Percentiles rank a stretch among this genome's conserved stretches.
These are phyloP conservation scores for Wickerhamomyces queroliae DNA, from an alignment of 805 yeast genomes.

Conservation along the genomic window DNA sequence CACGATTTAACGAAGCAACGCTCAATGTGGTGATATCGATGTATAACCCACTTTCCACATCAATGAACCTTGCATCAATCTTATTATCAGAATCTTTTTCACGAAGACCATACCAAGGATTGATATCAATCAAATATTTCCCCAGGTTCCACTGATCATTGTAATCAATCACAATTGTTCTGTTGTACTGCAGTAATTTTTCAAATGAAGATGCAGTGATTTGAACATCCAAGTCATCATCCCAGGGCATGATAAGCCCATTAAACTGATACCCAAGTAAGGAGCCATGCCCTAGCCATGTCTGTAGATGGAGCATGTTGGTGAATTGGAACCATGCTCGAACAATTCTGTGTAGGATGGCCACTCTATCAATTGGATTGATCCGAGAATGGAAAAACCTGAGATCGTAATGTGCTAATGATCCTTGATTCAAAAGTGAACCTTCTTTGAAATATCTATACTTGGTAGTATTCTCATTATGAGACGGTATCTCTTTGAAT, in stretches of 20 bases:
- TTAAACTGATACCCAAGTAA: slow-evolving; percentile 61
- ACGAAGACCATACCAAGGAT: slow-evolving; percentile 43
- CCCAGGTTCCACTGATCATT: slow-evolving; percentile 26
- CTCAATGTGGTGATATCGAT: slow-evolving; percentile 51
- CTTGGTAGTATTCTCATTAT: slow-evolving; percentile 3
- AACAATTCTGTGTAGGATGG: slow-evolving; percentile 17
- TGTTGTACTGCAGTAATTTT: slow-evolving; percentile 5
- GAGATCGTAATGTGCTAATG: slow-evolving; percentile 20
- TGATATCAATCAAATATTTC: slow-evolving; percentile 41
- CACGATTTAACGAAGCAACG: background rate
- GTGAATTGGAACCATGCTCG: slow-evolving; percentile 22
- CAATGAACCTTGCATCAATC: slow-evolving; percentile 69
- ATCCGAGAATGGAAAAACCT: slow-evolving; percentile 14
- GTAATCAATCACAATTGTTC: slow-evolving; percentile 11
- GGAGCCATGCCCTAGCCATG: slow-evolving; percentile 68
- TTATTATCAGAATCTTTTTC: slow-evolving; percentile 49
- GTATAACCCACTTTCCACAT: slow-evolving; percentile 61
- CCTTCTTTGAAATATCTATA: slow-evolving; percentile 22
- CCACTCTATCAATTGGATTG: slow-evolving; percentile 14
- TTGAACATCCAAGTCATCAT: slow-evolving; percentile 60
- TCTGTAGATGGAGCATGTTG: slow-evolving; percentile 2
- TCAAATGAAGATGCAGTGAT: slow-evolving; percentile 32
- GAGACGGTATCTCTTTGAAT: slow-evolving; percentile 3
- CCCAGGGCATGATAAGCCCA: slow-evolving; percentile 62
- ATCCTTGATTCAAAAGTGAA: slow-evolving; percentile 12